Evolutionary conservation across 2,329 filamentous ascomycete genomes (phyloP).

Genomic region (Samsoniella hepiali): DNA sequence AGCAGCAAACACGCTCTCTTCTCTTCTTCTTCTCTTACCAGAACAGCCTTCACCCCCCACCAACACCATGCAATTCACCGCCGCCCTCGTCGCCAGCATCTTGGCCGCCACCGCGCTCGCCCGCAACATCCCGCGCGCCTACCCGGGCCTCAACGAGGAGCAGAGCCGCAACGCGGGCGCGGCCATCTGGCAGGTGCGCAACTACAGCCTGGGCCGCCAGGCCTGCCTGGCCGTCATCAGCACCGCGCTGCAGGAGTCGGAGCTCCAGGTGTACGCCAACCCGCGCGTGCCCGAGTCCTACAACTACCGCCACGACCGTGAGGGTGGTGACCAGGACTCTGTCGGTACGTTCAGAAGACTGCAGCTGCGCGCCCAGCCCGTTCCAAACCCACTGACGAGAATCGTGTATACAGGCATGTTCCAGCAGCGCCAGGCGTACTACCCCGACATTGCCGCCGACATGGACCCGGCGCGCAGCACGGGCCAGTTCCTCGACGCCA

Average conservation of each 20-base stretch:
- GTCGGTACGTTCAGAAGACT: neutral
- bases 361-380: neutral
- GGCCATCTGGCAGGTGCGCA: neutral
- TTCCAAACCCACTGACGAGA: too few species aligned
- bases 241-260: slow-evolving; percentile 10
- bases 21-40: too few species aligned
- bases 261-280: slow-evolving; percentile 11
- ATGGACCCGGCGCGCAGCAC: slow-evolving; percentile 2
- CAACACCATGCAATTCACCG: slow-evolving; percentile 5
- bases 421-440: slow-evolving; percentile 10
- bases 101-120: neutral
- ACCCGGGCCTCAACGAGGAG: neutral
- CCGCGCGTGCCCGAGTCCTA: neutral
- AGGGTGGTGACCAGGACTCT: slow-evolving; percentile 9
- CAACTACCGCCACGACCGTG: neutral
- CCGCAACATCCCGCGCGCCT: neutral
- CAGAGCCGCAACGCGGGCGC: slow-evolving; percentile 9
- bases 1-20: too few species aligned
- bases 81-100: neutral
- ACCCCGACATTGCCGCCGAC: slow-evolving; percentile 6
- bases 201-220: neutral
- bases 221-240: slow-evolving; percentile 3
- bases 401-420: slow-evolving; percentile 5
- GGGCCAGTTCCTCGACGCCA: neutral
- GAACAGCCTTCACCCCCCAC: too few species aligned